Evolutionary conservation across 2,329 filamentous ascomycete genomes (phyloP).

Genomic region (Ophiocordyceps sinensis): DNA sequence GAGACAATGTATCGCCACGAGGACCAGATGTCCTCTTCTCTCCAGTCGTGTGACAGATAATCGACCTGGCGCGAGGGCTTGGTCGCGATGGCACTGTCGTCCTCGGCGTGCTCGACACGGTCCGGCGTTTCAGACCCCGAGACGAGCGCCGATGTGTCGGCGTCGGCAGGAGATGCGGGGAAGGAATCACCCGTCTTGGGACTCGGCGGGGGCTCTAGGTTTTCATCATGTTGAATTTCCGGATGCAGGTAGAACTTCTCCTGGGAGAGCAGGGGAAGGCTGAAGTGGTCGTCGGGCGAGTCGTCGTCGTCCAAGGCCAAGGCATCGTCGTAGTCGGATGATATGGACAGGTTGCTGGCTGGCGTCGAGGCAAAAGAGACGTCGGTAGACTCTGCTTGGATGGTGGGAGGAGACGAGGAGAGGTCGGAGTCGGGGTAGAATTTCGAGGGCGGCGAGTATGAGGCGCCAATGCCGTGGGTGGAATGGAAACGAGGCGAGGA

Average conservation of each 20-base stretch:
- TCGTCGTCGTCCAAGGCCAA: slow-evolving; percentile 31
- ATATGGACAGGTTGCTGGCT: slow-evolving; percentile 47
- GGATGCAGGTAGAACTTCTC: slow-evolving; percentile 27
- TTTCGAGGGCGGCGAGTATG: slow-evolving; percentile 28
- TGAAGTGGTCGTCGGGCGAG: slow-evolving; percentile 30
- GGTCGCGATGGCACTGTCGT: slow-evolving; percentile 61
- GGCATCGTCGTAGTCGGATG: slow-evolving; percentile 37
- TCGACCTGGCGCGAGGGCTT: slow-evolving; percentile 84
- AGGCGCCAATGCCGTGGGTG: slow-evolving; percentile 29
- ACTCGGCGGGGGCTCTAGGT: slow-evolving; percentile 34
- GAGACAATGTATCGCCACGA: slow-evolving; percentile 91
- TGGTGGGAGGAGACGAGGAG: slow-evolving; percentile 39
- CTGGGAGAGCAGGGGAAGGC: slow-evolving; percentile 30
- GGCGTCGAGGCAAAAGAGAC: slow-evolving; percentile 49
- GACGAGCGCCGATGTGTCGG: slow-evolving; percentile 33
- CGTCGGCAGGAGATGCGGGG: slow-evolving; percentile 37
- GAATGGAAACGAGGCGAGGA: slow-evolving; percentile 27
- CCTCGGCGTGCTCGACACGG: slow-evolving; percentile 48
- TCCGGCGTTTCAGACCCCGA: slow-evolving; percentile 45
- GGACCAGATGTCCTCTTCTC: slow-evolving; percentile 91
- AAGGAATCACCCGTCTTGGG: slow-evolving; percentile 35
- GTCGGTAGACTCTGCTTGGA: slow-evolving; percentile 37
- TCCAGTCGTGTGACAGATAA: slow-evolving; percentile 86
- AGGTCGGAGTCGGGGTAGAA: slow-evolving; percentile 30
- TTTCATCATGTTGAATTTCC: slow-evolving; percentile 18